Evolutionary conservation across 2,329 filamentous ascomycete species (phyloP), one percentile per base, ranked within the genome.

Genomic region (Aspergillus sp.): DNA sequence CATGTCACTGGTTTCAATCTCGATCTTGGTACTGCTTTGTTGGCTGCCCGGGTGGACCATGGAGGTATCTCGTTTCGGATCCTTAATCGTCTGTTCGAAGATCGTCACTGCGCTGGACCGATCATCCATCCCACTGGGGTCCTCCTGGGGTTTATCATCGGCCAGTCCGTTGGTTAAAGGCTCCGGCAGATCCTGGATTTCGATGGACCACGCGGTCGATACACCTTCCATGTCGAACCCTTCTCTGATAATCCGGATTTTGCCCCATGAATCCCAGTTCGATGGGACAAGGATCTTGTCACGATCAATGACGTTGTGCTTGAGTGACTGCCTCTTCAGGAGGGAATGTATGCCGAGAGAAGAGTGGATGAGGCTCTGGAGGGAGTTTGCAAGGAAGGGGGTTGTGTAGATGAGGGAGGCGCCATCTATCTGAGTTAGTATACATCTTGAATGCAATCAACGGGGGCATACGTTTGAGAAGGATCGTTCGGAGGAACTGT

Each of bases 221-320:
- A 95, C 81, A 13, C 83, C 82, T 75, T 99, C 94, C 19, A 95
- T 89, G 60, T 97, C 90, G 63, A 97, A 97, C 0, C 87, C 89
- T 66, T 96, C 94, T 49, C 90, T 84, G 24, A 97, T 78, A 42
- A 97, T 90, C 40, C 93, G 83, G 54, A 99, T 96, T 74, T 97
- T 99, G 54, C 91, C 92, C 89, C 91, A 96, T 0, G 92, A 96
- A 72, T 99, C 94, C 94, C 94, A 99, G 70, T 96, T 96, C 14
- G 92, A 88, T 1, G 93, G 93, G 0, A 99, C 89, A 4, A 96
- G 80, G 50, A 99, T 92, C 78, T 95, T 95, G 71, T 96, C 92
- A 54, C 93, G 83, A 73, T 94, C 94, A 60, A 95, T 94, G 55
- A 95, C 89, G 63, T 96, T 95, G 69, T 92, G 88, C 73, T 90